Evolutionary conservation across 768 basidiomycete species (phyloP).

Genomic region (Nidularia pulvinata): DNA sequence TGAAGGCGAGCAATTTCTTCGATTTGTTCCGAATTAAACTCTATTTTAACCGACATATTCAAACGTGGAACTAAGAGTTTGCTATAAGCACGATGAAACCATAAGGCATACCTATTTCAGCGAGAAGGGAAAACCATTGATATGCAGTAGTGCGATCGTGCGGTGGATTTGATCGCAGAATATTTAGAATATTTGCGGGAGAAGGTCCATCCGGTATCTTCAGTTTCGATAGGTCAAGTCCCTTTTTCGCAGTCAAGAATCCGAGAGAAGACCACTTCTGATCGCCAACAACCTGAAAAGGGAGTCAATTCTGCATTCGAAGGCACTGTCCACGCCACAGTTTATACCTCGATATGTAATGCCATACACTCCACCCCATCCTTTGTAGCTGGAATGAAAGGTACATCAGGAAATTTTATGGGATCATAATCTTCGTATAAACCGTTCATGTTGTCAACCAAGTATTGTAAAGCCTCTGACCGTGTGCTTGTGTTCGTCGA

Average conservation of each 20-base stretch:
- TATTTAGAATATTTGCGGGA: slow-evolving; percentile 51
- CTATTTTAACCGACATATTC: no score
- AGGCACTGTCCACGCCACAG: neutral
- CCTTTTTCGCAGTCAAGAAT: slow-evolving; percentile 61
- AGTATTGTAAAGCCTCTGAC: slow-evolving; percentile 73
- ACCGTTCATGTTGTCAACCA: slow-evolving; percentile 69
- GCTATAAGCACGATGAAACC: neutral
- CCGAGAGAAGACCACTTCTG: slow-evolving; percentile 74
- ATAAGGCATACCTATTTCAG: slow-evolving; percentile 33
- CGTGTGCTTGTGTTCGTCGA: slow-evolving; percentile 29
- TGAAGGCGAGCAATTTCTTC: no score
- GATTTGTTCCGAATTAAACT: no score
- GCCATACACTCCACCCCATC: slow-evolving; percentile 53
- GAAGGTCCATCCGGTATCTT: slow-evolving; percentile 73
- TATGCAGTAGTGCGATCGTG: slow-evolving; percentile 50
- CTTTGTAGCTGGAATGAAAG: slow-evolving; percentile 79
- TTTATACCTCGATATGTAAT: slow-evolving; percentile 61
- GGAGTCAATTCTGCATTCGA: neutral
- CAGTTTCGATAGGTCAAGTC: slow-evolving; percentile 60
- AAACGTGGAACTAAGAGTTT: neutral
- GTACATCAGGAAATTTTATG: slow-evolving; percentile 49
- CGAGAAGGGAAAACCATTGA: slow-evolving; percentile 68
- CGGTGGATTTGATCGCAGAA: slow-evolving; percentile 64
- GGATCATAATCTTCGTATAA: slow-evolving; percentile 64
- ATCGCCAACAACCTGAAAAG: slow-evolving; percentile 64